Evolutionary conservation across 352 stramenopile species (phyloP).

Genomic region (Pythium diclinum): DNA sequence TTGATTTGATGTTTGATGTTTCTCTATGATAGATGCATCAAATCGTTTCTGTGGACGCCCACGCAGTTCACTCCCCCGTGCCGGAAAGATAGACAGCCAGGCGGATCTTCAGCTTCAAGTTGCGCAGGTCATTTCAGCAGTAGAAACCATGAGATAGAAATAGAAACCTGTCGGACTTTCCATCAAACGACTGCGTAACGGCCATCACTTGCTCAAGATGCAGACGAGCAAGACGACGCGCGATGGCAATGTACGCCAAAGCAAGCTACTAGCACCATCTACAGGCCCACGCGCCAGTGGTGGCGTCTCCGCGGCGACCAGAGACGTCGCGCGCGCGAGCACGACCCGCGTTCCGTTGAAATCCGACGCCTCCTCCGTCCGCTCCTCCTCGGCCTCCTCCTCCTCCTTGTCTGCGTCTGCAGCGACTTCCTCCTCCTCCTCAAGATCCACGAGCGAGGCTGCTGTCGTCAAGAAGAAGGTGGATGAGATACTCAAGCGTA

Average conservation of each 20-base stretch:
- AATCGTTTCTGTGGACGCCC: conserved; percentile 25
- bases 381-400: background rate
- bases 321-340: background rate
- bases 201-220: background rate
- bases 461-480: conserved; percentile 34
- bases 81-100: conserved; percentile 4
- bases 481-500: conserved; percentile 46
- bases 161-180: conserved; percentile 21
- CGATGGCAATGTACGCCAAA: background rate
- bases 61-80: conserved; percentile 18
- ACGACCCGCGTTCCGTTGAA: background rate
- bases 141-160: conserved; percentile 31
- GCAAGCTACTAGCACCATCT: background rate
- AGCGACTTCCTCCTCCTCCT: background rate
- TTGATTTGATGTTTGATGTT: conserved; percentile 1
- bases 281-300: background rate
- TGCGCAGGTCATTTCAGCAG: background rate
- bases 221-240: background rate
- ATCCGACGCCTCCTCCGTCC: background rate
- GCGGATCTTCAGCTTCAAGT: conserved; percentile 17
- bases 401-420: background rate
- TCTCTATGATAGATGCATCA: conserved; percentile 15
- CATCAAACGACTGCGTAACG: conserved; percentile 3
- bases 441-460: conserved; percentile 4
- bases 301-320: background rate